These are phyloP conservation scores for Sarocladiaceae sp. DNA, from an alignment of 2,329 filamentous ascomycete species.

Conservation along the genomic window DNA sequence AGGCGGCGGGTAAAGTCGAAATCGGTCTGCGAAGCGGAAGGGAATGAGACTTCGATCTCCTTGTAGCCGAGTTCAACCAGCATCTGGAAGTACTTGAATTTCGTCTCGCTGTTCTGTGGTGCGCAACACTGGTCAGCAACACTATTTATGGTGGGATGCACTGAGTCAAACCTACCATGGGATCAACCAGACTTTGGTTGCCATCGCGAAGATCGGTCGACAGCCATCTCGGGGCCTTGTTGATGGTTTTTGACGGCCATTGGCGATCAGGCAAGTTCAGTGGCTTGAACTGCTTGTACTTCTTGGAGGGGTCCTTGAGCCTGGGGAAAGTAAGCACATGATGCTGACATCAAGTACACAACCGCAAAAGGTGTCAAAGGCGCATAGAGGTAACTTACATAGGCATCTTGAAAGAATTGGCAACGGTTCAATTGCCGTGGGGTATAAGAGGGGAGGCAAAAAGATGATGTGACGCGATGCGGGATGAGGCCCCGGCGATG, in stretches of 20 bases:
- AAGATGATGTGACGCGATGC: conserved; percentile 1
- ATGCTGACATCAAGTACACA: conserved; percentile 11
- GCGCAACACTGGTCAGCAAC: conserved; percentile 10
- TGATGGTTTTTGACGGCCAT: conserved; percentile 81
- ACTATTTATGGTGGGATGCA: background rate
- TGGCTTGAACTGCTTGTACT: conserved; percentile 63
- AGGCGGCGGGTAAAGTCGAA: conserved; percentile 90
- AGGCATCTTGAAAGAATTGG: conserved; percentile 10
- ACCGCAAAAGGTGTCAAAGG: background rate
- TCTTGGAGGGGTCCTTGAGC: conserved; percentile 73
- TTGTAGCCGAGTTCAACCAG: conserved; percentile 90
- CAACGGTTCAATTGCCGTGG: background rate
- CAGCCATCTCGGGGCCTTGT: conserved; percentile 87
- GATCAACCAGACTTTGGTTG: conserved; percentile 88
- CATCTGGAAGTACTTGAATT: conserved; percentile 94
- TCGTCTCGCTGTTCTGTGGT: conserved; percentile 81
- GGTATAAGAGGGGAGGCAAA: background rate
- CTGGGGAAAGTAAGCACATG: conserved; percentile 27
- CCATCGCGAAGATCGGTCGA: conserved; percentile 81
- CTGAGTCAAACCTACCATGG: conserved; percentile 63
- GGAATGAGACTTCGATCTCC: conserved; percentile 96
- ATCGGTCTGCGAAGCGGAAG: conserved; percentile 90
- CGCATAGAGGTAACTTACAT: conserved; percentile 10
- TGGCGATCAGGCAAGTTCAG: conserved; percentile 62
- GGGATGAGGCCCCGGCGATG: background rate